Percentiles rank a stretch among this genome's conserved stretches.
These are phyloP conservation scores for Colletotrichum magnum DNA, from an alignment of 2,329 filamentous ascomycete species.

Conservation along the genomic window DNA sequence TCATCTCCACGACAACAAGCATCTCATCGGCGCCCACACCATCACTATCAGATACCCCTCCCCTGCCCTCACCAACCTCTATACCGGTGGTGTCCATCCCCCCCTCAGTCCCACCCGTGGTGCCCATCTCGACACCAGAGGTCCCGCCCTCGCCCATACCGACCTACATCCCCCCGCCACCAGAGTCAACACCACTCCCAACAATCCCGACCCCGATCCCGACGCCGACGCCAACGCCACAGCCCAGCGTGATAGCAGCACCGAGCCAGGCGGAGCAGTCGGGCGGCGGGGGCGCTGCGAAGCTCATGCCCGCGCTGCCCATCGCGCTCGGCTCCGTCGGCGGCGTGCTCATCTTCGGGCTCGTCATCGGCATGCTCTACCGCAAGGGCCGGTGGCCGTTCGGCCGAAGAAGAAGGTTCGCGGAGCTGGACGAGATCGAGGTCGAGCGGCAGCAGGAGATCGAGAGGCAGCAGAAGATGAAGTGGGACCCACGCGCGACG, in stretches of 20 bases:
- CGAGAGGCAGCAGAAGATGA: constrained; percentile 34
- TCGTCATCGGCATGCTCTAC: constrained; percentile 36
- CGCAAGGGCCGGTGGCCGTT: constrained; percentile 38
- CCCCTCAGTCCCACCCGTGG: background rate
- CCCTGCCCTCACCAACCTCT: constrained; percentile 19
- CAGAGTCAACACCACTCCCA: background rate
- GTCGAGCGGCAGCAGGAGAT: constrained; percentile 37
- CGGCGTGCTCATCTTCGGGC: constrained; percentile 38
- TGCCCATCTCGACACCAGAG: constrained; percentile 8
- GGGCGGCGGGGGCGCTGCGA: constrained; percentile 12
- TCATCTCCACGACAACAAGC: constrained; percentile 27
- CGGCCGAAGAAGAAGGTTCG: constrained; percentile 17
- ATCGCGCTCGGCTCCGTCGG: constrained; percentile 39
- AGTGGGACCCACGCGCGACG: constrained; percentile 40
- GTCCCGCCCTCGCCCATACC: constrained; percentile 15
- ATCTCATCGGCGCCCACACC: constrained; percentile 15
- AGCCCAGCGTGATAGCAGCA: constrained; percentile 14
- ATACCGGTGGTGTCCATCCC: constrained; percentile 8
- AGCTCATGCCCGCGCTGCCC: constrained; percentile 41
- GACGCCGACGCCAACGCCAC: constrained; percentile 18
- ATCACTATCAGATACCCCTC: constrained; percentile 21
- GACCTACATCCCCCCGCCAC: background rate
- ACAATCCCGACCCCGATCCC: background rate
- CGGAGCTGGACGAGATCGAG: constrained; percentile 35
- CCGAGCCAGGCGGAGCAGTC: constrained; percentile 30